These are phyloP conservation scores for Luzula sylvatica DNA, from an alignment of 176 grass and related monocot species.

Conservation along the genomic window DNA sequence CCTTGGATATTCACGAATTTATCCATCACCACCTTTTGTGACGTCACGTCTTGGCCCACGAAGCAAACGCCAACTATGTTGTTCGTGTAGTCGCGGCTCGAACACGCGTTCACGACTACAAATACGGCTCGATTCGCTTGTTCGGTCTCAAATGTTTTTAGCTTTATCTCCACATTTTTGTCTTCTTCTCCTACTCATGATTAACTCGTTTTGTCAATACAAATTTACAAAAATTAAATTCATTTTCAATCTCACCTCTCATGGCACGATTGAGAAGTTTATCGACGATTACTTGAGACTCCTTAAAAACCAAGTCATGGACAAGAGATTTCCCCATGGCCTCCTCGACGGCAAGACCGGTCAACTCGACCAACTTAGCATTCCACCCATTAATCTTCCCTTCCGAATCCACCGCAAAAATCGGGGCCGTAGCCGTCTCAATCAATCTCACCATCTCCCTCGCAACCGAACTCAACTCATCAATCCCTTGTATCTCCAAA, in stretches of 20 bases:
- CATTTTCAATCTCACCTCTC: conserved; percentile 35
- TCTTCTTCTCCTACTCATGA: conserved; percentile 76
- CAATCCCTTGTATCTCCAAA: conserved; percentile 68
- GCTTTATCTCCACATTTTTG: conserved; percentile 94
- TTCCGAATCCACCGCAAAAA: conserved; percentile 85
- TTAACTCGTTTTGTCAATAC: neutral
- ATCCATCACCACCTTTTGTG: conserved; percentile 91
- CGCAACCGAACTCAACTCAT: conserved; percentile 85
- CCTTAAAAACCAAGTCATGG: conserved; percentile 80
- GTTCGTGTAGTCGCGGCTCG: conserved; percentile 76
- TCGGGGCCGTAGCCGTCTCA: conserved; percentile 84
- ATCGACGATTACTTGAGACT: conserved; percentile 51
- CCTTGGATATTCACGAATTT: conserved; percentile 99
- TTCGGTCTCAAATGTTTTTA: conserved; percentile 83
- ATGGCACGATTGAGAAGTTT: conserved; percentile 65
- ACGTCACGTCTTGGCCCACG: conserved; percentile 81
- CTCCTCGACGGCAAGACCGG: conserved; percentile 76
- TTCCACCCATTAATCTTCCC: conserved; percentile 99
- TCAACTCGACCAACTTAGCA: conserved; percentile 79
- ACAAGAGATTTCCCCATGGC: conserved; percentile 95
- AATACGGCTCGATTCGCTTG: conserved; percentile 62
- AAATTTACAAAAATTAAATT: neutral
- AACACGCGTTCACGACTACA: conserved; percentile 87
- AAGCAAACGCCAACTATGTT: conserved; percentile 87
- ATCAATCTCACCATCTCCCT: conserved; percentile 95